phyloP scores from a whole-genome alignment of 73 alveolate genomes.

The Paramecium primaurelia region DNA sequence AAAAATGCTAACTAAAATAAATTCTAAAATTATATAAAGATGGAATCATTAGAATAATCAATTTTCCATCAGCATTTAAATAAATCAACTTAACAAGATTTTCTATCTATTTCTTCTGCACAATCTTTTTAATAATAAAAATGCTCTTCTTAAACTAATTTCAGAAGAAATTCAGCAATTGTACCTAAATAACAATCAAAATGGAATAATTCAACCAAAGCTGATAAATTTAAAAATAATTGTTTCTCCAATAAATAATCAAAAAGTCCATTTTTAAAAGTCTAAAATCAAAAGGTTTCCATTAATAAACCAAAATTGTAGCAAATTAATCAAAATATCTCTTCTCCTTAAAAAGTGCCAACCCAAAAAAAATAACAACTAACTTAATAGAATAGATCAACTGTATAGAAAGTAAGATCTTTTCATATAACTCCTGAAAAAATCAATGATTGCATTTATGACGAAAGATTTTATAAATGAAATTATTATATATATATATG shows the following conservation, averaged over 20 bases:
- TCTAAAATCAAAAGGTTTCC: background rate
- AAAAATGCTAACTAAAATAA: no score
- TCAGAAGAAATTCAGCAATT: background rate
- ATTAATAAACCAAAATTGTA: background rate
- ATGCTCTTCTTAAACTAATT: background rate
- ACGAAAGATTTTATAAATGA: constrained; percentile 6
- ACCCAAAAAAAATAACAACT: background rate
- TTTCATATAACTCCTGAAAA: background rate
- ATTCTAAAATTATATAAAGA: constrained; percentile 1
- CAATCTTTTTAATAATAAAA: background rate
- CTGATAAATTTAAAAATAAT: background rate
- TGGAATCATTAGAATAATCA: constrained; percentile 34
- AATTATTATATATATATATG: background rate
- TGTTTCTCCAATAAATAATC: background rate
- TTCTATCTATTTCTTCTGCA: background rate
- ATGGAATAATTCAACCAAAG: background rate
- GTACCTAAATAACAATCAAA: background rate
- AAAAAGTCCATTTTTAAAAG: background rate
- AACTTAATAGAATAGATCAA: background rate
- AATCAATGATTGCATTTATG: background rate
- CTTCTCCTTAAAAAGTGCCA: background rate
- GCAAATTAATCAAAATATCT: background rate
- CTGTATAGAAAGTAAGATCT: background rate
- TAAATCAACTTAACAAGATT: background rate
- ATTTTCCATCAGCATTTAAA: background rate